Percentiles rank a stretch among this genome's conserved stretches.
phyloP scores from a whole-genome alignment of 2,329 filamentous ascomycete genomes.

The Stemphylium vesicarium region DNA sequence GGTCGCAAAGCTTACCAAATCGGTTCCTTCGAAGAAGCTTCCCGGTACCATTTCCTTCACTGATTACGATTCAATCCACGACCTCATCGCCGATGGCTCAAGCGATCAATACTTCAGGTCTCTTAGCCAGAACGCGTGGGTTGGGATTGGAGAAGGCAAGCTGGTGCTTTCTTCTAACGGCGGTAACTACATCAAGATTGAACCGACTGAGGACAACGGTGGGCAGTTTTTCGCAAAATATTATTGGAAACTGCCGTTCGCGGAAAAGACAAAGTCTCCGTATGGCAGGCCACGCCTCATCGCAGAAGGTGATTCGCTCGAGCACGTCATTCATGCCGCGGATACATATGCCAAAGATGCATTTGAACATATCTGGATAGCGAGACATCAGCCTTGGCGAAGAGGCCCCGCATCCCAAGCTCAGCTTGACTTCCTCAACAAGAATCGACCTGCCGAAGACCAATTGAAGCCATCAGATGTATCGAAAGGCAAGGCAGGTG shows the following conservation, averaged over 20 bases:
- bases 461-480: constrained; percentile 64
- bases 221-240: no score
- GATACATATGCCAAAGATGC: constrained; percentile 77
- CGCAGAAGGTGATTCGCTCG: constrained; percentile 68
- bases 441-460: constrained; percentile 62
- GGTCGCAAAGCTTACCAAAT: no score
- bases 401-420: constrained; percentile 63
- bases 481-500: constrained; percentile 79
- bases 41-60: constrained; percentile 73
- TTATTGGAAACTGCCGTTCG: constrained; percentile 49
- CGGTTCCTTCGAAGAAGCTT: no score
- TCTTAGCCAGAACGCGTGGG: constrained; percentile 81
- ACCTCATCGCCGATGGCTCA: constrained; percentile 82
- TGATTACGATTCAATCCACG: constrained; percentile 90
- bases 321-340: constrained; percentile 79
- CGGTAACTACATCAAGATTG: constrained; percentile 65
- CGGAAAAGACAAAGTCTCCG: constrained; percentile 55
- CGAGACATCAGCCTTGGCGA: constrained; percentile 73
- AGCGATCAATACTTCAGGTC: constrained; percentile 79
- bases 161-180: constrained; percentile 72
- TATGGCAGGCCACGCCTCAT: constrained; percentile 74
- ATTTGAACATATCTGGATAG: constrained; percentile 73
- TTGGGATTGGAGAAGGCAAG: constrained; percentile 71
- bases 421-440: constrained; percentile 75
- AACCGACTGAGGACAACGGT: no score